These are phyloP conservation scores for Rusavskia elegans DNA, from an alignment of 495 filamentous ascomycete species.

Conservation along the genomic window DNA sequence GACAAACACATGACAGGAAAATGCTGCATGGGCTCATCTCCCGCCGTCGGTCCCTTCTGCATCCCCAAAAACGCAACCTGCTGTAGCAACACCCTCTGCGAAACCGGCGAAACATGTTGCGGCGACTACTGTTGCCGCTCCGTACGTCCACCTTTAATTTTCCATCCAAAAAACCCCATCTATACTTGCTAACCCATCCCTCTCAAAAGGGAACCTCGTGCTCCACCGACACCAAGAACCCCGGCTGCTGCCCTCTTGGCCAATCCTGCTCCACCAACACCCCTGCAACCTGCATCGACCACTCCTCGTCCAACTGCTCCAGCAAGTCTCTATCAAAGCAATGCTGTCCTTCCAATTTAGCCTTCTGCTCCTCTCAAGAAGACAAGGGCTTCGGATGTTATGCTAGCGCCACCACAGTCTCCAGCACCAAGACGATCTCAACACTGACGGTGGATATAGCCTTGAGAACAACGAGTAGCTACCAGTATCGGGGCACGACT, in stretches of 20 bases:
- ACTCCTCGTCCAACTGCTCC: conserved; percentile 6
- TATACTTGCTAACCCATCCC: not conserved
- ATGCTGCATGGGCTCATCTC: conserved; percentile 7
- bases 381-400: conserved; percentile 5
- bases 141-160: conserved; percentile 2
- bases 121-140: conserved; percentile 8
- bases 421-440: not conserved
- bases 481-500: not conserved
- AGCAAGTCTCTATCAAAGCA: not conserved
- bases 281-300: conserved; percentile 5
- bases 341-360: conserved; percentile 6
- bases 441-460: not conserved
- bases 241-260: conserved; percentile 9
- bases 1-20: not conserved
- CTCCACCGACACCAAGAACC: not conserved
- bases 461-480: not conserved
- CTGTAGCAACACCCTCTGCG: conserved; percentile 6
- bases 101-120: conserved; percentile 7
- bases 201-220: not conserved
- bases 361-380: conserved; percentile 3
- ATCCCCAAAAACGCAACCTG: conserved; percentile 4
- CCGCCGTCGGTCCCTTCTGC: conserved; percentile 3
- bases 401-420: not conserved
- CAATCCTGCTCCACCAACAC: not conserved
- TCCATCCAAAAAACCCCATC: not conserved